Conservation (phyloP, 257 asterid species). For the Capsicum rhomboideum region DNA sequence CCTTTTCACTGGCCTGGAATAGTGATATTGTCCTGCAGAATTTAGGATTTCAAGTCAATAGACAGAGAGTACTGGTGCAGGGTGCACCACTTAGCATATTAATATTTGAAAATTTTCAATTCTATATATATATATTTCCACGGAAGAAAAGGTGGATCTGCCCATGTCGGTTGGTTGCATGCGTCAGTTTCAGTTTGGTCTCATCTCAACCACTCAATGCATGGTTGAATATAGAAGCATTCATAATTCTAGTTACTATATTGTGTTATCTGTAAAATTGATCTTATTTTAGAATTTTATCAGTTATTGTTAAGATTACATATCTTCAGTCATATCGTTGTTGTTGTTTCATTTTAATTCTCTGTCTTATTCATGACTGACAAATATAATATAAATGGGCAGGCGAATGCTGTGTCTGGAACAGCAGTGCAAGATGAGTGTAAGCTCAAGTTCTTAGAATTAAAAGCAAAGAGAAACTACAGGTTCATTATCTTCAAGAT, state of each 20-base stretch:
- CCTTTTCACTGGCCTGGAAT: not conserved
- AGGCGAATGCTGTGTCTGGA: constrained; percentile 82
- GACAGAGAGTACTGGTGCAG: not conserved
- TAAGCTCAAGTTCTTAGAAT: constrained; percentile 65
- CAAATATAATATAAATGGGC: not conserved
- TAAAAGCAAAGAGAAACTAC: constrained; percentile 64
- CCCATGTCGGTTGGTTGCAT: not conserved
- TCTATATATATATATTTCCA: too few relatives aligned
- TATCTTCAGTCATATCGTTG: too few relatives aligned
- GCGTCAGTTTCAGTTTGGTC: not conserved
- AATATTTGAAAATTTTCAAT: too few relatives aligned
- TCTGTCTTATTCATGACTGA: not conserved
- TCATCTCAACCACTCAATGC: too few relatives aligned
- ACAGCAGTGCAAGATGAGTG: constrained; percentile 69
- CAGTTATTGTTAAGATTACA: not conserved
- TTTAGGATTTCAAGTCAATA: not conserved
- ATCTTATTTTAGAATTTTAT: not conserved
- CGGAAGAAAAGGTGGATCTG: too few relatives aligned
- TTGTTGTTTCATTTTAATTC: not conserved
- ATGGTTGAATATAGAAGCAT: not conserved
- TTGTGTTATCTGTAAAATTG: too few relatives aligned
- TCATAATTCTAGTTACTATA: not conserved
- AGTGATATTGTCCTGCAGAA: not conserved
- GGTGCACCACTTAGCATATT: not conserved
- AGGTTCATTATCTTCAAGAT: constrained; percentile 65